Evolutionary conservation across 2,329 filamentous ascomycete species (phyloP), one percentile per base, ranked within the genome.

Genomic region (Phyllosticta paracitricarpa): DNA sequence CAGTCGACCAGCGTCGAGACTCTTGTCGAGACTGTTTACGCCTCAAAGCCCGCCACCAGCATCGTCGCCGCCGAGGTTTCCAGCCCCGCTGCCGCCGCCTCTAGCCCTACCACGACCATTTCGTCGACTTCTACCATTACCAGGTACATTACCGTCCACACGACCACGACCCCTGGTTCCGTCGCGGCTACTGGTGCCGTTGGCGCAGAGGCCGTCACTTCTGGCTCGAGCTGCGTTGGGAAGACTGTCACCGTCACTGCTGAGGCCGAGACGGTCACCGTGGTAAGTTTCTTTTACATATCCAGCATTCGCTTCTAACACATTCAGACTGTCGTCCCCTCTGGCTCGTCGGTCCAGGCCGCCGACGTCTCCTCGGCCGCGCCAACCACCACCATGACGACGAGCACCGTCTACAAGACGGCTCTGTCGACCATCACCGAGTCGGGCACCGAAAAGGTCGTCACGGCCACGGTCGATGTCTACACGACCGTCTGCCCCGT

Each of bases 1-100:
- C 66, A 75, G 67, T 68, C 73, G 66, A 77, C 77, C 64, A 59
- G 70, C 63, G 75, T 71, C 35, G 66, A 72, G 66, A 65, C 72
- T n/a, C 57, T 62, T 19, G 22, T 19, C 19, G 51, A 62, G 61
- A 61, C 58, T 28, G 30, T 61, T 58, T 62, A 71, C 62, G 40
- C 70, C 58, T 72, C 71, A 64, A 66, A 66, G 62, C 64, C 67
- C 22, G 64, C 59, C 57, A 4, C 59, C 57, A 4, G 40, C 8
- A 51, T 55, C 30, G 61, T 61, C 33, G 59, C 63, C 22, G 61
- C n/a, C 33, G 33, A 40, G 14, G 33, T 40, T 40, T 40, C 33
- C 10, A 40, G 33, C 33, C 33, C 33, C 17, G 40, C 48, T 30
- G 48, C 48, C 26, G 19, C 30, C 40, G 57, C 10, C 22, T 48